These are phyloP conservation scores for Cyberlindnera euphorbiae DNA, from an alignment of 805 yeast species.

Conservation along the genomic window DNA sequence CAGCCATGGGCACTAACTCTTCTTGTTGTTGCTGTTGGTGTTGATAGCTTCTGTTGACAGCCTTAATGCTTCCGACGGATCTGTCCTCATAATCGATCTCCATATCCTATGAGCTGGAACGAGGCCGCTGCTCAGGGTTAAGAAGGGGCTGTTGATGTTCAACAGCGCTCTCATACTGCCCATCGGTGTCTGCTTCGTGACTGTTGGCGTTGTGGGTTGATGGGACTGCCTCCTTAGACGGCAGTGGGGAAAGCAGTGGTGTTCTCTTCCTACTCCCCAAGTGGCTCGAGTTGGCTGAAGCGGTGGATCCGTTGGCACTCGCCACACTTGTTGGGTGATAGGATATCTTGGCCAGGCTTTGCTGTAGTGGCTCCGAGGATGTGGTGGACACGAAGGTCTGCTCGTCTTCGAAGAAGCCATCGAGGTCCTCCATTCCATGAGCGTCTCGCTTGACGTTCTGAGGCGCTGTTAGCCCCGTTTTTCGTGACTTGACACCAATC, in stretches of 20 bases:
- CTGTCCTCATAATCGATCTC: no score
- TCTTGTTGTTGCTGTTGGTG: no score
- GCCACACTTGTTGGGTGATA: not conserved
- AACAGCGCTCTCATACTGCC: slow-evolving; percentile 18
- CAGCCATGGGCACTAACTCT: no score
- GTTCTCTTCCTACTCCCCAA: slow-evolving; percentile 7
- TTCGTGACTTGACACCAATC: slow-evolving; percentile 60
- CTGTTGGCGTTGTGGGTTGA: no score
- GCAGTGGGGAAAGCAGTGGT: slow-evolving; percentile 16
- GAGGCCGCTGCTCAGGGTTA: no score
- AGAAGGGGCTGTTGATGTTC: no score
- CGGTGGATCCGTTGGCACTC: not conserved
- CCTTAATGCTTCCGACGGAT: no score
- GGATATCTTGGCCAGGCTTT: not conserved
- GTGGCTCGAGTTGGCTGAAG: not conserved
- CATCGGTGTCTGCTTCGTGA: slow-evolving; percentile 9
- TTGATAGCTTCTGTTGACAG: no score
- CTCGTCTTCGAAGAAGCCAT: slow-evolving; percentile 57
- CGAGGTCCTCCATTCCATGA: slow-evolving; percentile 63
- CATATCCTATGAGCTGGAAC: no score
- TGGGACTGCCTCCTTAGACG: slow-evolving; percentile 5
- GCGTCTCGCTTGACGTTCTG: slow-evolving; percentile 46
- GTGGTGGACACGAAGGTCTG: slow-evolving; percentile 10
- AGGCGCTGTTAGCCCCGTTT: slow-evolving; percentile 53
- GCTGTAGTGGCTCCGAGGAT: not conserved